phyloP scores from a whole-genome alignment of 2,329 filamentous ascomycete species.

The Didymella sp. region DNA sequence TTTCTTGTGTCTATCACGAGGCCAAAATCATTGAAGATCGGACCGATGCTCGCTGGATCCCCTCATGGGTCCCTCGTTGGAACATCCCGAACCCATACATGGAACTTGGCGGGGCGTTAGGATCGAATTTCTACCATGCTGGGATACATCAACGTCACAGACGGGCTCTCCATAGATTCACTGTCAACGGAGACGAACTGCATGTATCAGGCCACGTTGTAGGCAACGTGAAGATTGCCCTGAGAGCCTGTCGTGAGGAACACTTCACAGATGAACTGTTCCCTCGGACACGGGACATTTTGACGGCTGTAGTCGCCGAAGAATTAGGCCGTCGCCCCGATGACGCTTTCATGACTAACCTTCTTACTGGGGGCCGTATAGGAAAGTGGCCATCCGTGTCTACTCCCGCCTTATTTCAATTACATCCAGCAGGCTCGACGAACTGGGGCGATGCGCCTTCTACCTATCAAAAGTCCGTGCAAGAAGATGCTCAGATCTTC shows the following conservation, averaged over 20 bases:
- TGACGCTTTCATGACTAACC: background rate
- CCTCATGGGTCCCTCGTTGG: background rate
- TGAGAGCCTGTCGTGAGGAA: background rate
- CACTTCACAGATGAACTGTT: background rate
- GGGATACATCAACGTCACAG: background rate
- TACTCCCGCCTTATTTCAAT: background rate
- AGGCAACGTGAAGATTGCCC: background rate
- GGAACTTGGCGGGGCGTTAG: background rate
- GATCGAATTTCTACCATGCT: background rate
- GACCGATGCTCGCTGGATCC: background rate
- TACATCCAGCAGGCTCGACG: background rate
- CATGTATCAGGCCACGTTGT: background rate
- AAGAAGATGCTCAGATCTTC: background rate
- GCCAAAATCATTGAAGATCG: background rate
- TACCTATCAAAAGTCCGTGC: background rate
- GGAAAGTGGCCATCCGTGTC: background rate
- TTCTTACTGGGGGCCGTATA: background rate
- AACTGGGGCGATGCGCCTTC: background rate
- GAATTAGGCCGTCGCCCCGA: background rate
- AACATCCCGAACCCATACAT: background rate
- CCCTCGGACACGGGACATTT: background rate
- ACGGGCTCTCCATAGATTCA: background rate
- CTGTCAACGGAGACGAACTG: background rate
- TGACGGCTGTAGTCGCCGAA: background rate
- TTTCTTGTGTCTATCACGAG: background rate